Base-by-base conservation (phyloP, 805 yeast genomes). In the Suhomyces canberraensis region DNA sequence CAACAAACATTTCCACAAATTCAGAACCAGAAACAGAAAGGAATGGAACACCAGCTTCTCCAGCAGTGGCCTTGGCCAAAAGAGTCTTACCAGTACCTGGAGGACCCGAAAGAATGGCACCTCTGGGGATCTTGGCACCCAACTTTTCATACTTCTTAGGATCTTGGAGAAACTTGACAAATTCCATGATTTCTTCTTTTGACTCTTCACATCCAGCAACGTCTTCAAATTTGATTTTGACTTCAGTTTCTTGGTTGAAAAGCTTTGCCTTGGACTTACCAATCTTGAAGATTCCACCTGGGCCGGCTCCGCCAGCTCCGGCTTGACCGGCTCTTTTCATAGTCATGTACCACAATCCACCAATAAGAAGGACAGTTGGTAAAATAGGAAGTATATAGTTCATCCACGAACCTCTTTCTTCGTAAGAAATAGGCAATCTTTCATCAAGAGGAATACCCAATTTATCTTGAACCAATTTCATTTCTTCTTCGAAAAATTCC, bases 41-140 rank as follows among this genome's bases (percentile, higher is more conserved):
- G 59, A 89, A 89, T 17, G 97, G 96, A 35, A 89, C 97, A 34
- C 87, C 93, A 2, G 96, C 96, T 60, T 89, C 96, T 50, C 97
- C 96, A 2, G 96, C 97, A 17, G 96, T 89, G 9, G 96, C 96
- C 60, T 85, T 88, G 16, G 96, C 96, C 39, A 89, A 66, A 45
- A 89, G 64, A 0, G 97, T 89, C 61, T 89, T 89, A 78, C 97
- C 97, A 3, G 97, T 89, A 70, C 97, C 97, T 29, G 97, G 97
- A 13, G 96, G 95, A 47, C 97, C 97, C 9, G 95, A 83, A 34
- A 89, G 66, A 46, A 89, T 85, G 5, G 96, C 97, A 58, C 97
- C 97, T 59, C 96, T 75, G 37, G 97, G 97, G 45, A 89, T 89
- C 60, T 88, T 86, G 8, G 96, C 97, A 31, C 97, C 97, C 39